Conservation (phyloP, 2,329 filamentous ascomycete species). For the Venturia nashicola region DNA sequence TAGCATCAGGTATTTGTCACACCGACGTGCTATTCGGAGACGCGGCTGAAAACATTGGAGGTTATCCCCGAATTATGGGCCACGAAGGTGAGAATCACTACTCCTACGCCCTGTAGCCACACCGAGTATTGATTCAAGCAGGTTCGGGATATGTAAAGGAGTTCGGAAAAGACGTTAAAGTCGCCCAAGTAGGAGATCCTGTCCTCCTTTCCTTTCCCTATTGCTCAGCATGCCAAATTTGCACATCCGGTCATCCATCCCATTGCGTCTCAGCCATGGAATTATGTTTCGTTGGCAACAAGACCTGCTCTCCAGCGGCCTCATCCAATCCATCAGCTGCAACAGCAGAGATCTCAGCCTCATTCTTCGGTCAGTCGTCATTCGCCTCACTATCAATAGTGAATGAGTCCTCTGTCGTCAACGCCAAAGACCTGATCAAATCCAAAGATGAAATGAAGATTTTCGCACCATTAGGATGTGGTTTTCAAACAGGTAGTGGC, state of each 20-base stretch:
- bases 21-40: conserved; percentile 39
- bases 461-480: conserved; percentile 30
- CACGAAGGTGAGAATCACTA: conserved; percentile 5
- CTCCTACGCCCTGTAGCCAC: background rate
- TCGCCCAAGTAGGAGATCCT: conserved; percentile 19
- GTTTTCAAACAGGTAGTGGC: conserved; percentile 32
- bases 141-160: conserved; percentile 36
- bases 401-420: conserved; percentile 9
- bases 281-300: conserved; percentile 11
- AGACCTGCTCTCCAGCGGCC: conserved; percentile 36
- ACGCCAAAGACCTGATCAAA: background rate
- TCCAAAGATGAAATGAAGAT: conserved; percentile 16
- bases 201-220: conserved; percentile 7
- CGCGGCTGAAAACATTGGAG: conserved; percentile 14
- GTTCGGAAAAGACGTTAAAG: conserved; percentile 28
- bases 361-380: conserved; percentile 15
- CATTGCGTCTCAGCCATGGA: conserved; percentile 7
- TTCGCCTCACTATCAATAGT: conserved; percentile 12
- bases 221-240: conserved; percentile 4
- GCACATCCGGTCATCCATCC: background rate
- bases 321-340: conserved; percentile 10
- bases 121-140: conserved; percentile 8
- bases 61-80: conserved; percentile 8
- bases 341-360: conserved; percentile 11
- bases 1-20: conserved; percentile 44